Evolutionary conservation across 495 filamentous ascomycete species (phyloP).

Genomic region (Tuber microsphaerosporum): DNA sequence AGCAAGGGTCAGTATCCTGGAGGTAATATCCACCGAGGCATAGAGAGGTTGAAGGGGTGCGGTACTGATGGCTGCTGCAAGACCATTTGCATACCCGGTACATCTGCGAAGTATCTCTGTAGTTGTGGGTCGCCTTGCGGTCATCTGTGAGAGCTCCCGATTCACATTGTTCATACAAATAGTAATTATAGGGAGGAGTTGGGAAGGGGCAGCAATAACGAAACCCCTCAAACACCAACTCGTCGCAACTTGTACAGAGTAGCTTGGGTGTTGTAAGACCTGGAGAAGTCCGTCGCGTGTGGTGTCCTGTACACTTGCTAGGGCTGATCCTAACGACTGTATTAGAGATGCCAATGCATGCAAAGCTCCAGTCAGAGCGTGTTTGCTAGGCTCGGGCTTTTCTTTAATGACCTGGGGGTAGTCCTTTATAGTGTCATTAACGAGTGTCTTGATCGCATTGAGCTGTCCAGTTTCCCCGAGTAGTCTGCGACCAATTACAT

Average conservation of each 20-base stretch:
- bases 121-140: slow-evolving; percentile 52
- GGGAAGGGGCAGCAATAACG: slow-evolving; percentile 80
- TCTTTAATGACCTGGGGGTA: slow-evolving; percentile 92
- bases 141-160: slow-evolving; percentile 73
- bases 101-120: slow-evolving; percentile 71
- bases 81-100: slow-evolving; percentile 85
- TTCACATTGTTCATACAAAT: slow-evolving; percentile 94
- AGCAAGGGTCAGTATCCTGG: slow-evolving; percentile 80
- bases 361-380: slow-evolving; percentile 69
- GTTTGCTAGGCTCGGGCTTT: slow-evolving; percentile 79
- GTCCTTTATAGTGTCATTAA: slow-evolving; percentile 87
- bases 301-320: slow-evolving; percentile 64
- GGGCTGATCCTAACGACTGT: slow-evolving; percentile 70
- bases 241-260: slow-evolving; percentile 85
- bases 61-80: slow-evolving; percentile 85
- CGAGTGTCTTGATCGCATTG: slow-evolving; percentile 68
- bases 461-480: slow-evolving; percentile 82
- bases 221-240: slow-evolving; percentile 79
- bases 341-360: slow-evolving; percentile 76
- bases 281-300: slow-evolving; percentile 85
- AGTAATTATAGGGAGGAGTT: slow-evolving; percentile 82
- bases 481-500: slow-evolving; percentile 71
- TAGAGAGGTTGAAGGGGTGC: slow-evolving; percentile 82
- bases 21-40: slow-evolving; percentile 91
- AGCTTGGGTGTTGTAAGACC: slow-evolving; percentile 88